Conservation (phyloP, 805 yeast species). For the Suhomyces sp. region DNA sequence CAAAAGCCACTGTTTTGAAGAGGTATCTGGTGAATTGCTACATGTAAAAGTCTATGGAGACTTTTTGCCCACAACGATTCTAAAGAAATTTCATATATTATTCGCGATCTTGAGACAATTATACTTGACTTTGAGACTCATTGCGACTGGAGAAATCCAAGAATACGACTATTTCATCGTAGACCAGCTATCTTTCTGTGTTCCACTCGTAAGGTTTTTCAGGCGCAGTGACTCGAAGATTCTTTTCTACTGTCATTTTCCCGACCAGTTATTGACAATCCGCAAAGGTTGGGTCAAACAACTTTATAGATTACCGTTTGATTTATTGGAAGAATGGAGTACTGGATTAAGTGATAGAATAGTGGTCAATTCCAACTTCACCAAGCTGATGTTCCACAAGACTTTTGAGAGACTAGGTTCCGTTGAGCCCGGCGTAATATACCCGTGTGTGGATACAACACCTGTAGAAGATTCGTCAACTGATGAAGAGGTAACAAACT, state of each 20-base stretch:
- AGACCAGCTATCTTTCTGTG: constrained; percentile 83
- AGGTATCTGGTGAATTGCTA: constrained; percentile 58
- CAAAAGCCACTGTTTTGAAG: constrained; percentile 84
- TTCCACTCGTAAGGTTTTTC: constrained; percentile 63
- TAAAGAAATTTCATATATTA: constrained; percentile 69
- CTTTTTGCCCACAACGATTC: constrained; percentile 66
- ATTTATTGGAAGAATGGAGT: constrained; percentile 75
- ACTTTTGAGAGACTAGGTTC: constrained; percentile 51
- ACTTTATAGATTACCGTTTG: constrained; percentile 79
- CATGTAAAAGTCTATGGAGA: constrained; percentile 79
- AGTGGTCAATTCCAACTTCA: constrained; percentile 86
- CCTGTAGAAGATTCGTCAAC: constrained; percentile 19
- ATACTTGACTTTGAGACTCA: constrained; percentile 48
- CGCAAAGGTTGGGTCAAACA: constrained; percentile 54
- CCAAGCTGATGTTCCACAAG: constrained; percentile 61
- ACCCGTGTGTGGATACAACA: constrained; percentile 71
- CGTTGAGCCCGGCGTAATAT: constrained; percentile 54
- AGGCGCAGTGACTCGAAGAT: constrained; percentile 45
- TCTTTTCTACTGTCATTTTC: constrained; percentile 93
- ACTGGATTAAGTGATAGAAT: constrained; percentile 73
- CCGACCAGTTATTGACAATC: constrained; percentile 76
- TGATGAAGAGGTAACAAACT: constrained; percentile 29
- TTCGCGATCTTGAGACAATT: constrained; percentile 85
- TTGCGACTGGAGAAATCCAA: constrained; percentile 47
- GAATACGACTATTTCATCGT: constrained; percentile 72